phyloP scores from a whole-genome alignment of 1,284 basidiomycete species.

The Tylopilus sp. region DNA sequence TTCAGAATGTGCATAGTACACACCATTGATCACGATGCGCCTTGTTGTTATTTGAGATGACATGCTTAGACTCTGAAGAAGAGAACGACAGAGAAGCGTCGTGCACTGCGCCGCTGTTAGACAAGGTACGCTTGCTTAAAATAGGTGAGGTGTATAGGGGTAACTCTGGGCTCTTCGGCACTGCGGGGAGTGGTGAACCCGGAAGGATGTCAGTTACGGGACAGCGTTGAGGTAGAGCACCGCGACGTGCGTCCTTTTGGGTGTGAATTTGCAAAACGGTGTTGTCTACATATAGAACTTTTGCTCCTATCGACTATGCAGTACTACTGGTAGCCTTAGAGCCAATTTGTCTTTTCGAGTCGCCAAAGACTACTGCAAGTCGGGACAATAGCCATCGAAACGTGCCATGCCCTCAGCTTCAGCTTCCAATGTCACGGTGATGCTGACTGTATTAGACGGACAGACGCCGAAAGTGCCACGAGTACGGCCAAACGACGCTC shows the following conservation, averaged over 20 bases:
- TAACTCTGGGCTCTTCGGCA: not conserved
- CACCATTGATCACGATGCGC: constrained; percentile 41
- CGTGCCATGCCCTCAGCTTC: too few relatives aligned
- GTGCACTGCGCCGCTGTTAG: not conserved
- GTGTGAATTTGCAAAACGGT: not conserved
- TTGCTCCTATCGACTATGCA: not conserved
- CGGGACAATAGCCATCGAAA: too few relatives aligned
- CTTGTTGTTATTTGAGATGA: constrained; percentile 37
- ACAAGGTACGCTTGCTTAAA: not conserved
- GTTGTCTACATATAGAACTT: constrained; percentile 21
- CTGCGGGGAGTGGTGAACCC: not conserved
- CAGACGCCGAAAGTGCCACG: too few relatives aligned
- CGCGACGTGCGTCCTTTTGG: not conserved
- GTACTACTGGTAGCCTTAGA: too few relatives aligned
- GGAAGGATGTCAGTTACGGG: not conserved
- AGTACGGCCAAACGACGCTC: too few relatives aligned
- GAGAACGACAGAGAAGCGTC: not conserved
- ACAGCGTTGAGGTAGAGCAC: too few relatives aligned
- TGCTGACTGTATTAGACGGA: too few relatives aligned
- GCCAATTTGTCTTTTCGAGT: too few relatives aligned
- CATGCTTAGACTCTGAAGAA: constrained; percentile 22
- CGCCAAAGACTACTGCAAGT: too few relatives aligned
- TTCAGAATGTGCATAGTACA: constrained; percentile 6
- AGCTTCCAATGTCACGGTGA: too few relatives aligned
- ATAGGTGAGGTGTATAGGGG: not conserved